Evolutionary conservation across 345 rosid species (phyloP), one percentile per base, ranked within the genome.

Genomic region (Gossypium arboreum): DNA sequence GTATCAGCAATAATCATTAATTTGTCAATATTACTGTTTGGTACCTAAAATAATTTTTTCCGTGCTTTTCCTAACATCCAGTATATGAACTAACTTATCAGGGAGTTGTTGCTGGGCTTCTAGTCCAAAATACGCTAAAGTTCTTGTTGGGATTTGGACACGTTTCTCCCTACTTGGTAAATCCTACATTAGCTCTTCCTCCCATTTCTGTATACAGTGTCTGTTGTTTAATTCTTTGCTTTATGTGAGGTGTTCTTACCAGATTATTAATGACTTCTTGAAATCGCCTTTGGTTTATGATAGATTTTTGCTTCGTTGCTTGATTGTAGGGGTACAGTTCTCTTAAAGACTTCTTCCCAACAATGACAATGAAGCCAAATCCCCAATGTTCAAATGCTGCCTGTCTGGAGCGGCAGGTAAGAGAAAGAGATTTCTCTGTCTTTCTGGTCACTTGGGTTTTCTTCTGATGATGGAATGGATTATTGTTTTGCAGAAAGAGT

Each of bases 31-130:
- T 34, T 18, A 27, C 72, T 22, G 16, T 74, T 29, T 59, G 65
- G 75, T 74, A 18, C 44, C 17, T 68, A 58, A 61, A 65, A 47
- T 57, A 29, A 11, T 89, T 39, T n/a, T 1, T 43, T 44, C 11
- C 48, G 9, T 68, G 60, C 44, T 54, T 71, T 57, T 60, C 64
- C 51, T 73, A 67, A 73, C 65, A 70, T 77, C 34, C 16, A 20
- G 12, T 60, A 39, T 75, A 16, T 79, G 34, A 41, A 62, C 72
- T 77, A 20, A 56, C 54, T 74, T 83, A 77, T 73, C 91, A 93
- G 97, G 99, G 98, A 79, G 99, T 95, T 83, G 90, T 95, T 83
- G 97, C 98, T 0, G 99, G 99, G 61, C 96, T 77, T 63, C 83
- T 95, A 77, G 94, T 95, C 77, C 98, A 95, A 80, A 95, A 89